Conservation (phyloP, 2,329 filamentous ascomycete species). For the Plenodomus biglobosus region DNA sequence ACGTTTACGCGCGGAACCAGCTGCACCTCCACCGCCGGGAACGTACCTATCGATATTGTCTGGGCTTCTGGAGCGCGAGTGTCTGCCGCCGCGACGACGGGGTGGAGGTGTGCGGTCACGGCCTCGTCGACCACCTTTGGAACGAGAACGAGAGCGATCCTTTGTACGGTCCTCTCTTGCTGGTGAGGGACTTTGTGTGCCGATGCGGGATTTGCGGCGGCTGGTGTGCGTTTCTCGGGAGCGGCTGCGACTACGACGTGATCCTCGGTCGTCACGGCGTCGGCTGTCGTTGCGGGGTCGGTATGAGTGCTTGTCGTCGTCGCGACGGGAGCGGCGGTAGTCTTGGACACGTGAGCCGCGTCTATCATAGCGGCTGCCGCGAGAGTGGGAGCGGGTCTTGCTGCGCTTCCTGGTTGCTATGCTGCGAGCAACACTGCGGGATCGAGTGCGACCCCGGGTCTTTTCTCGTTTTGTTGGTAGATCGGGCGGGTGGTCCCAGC, state of each 20-base stretch:
- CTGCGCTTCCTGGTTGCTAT: conserved; percentile 30
- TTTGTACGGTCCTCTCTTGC: conserved; percentile 24
- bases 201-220: conserved; percentile 32
- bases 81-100: conserved; percentile 13
- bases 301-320: conserved; percentile 32
- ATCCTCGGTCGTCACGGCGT: conserved; percentile 30
- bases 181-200: conserved; percentile 31
- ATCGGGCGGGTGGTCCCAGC: conserved; percentile 32
- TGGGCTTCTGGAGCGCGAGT: conserved; percentile 35
- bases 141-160: conserved; percentile 29
- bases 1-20: conserved; percentile 30
- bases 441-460: conserved; percentile 32
- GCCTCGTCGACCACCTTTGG: conserved; percentile 18
- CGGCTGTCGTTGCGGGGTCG: conserved; percentile 28
- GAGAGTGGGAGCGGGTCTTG: conserved; percentile 35
- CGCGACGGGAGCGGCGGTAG: conserved; percentile 27
- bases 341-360: conserved; percentile 27
- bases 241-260: conserved; percentile 34
- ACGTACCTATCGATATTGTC: conserved; percentile 45
- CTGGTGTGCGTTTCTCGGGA: conserved; percentile 34
- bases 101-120: conserved; percentile 23
- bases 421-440: conserved; percentile 32
- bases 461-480: conserved; percentile 24
- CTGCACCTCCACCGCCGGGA: conserved; percentile 26
- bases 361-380: conserved; percentile 35